These are phyloP conservation scores for Acanthamoeba castellanii DNA, from an alignment of 208 protist species.

Conservation along the genomic window DNA sequence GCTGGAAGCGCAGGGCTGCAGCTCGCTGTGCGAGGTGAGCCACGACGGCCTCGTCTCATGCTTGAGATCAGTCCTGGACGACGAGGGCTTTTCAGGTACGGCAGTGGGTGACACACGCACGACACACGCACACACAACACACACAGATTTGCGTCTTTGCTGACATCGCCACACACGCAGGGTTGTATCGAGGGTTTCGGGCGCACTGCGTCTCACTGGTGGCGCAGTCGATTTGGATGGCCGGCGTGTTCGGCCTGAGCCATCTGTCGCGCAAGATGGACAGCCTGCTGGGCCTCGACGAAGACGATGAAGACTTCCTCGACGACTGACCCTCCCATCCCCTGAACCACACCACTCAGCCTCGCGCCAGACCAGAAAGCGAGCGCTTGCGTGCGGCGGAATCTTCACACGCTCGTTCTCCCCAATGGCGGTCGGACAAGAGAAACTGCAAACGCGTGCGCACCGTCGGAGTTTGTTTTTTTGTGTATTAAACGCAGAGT, in stretches of 20 bases:
- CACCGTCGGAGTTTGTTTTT: no score
- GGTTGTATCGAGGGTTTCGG: not conserved
- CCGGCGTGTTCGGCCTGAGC: not conserved
- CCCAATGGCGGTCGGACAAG: no score
- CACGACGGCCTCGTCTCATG: not conserved
- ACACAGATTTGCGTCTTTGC: no score
- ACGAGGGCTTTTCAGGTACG: not conserved
- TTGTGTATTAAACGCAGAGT: no score
- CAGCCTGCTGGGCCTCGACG: not conserved
- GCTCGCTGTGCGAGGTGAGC: not conserved
- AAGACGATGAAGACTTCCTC: not conserved
- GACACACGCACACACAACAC: no score
- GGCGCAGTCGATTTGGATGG: not conserved
- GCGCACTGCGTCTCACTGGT: not conserved
- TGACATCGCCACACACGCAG: not conserved
- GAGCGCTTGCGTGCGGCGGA: no score
- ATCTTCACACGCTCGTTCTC: no score
- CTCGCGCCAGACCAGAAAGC: no score
- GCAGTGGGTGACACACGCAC: no score
- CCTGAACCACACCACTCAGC: no score
- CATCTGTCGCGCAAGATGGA: not conserved
- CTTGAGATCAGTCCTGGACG: not conserved
- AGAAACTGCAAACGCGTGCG: no score
- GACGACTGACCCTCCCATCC: no score
- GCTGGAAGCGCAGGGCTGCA: slow-evolving; percentile 5